Percentiles rank a stretch among this genome's conserved stretches.
phyloP scores from a whole-genome alignment of 495 filamentous ascomycete genomes.

The Aspergillus cavernicola region DNA sequence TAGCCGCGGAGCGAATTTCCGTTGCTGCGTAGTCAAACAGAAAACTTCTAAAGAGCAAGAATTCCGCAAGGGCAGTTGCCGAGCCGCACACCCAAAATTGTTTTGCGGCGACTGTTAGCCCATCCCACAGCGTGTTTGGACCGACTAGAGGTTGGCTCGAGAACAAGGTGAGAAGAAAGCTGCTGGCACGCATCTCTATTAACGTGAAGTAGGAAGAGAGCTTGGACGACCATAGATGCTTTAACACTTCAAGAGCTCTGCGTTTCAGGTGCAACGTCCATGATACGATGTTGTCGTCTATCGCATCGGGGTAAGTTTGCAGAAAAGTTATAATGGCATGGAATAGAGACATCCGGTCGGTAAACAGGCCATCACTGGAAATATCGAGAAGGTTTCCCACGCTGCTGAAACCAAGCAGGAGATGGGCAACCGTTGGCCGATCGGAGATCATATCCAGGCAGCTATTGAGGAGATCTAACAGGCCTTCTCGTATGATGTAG shows the following conservation, averaged over 20 bases:
- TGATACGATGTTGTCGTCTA: constrained; percentile 59
- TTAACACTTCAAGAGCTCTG: constrained; percentile 71
- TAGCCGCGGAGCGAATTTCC: constrained; percentile 74
- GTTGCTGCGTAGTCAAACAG: constrained; percentile 77
- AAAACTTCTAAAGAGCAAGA: constrained; percentile 67
- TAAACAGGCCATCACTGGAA: constrained; percentile 59
- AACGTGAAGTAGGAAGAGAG: constrained; percentile 72
- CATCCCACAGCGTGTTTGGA: constrained; percentile 66
- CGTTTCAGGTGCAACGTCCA: constrained; percentile 72
- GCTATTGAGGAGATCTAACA: constrained; percentile 77
- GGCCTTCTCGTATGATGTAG: constrained; percentile 71
- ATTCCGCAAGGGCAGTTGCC: constrained; percentile 64
- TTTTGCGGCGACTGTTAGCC: constrained; percentile 44
- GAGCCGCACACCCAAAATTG: constrained; percentile 64
- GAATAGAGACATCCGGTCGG: constrained; percentile 67
- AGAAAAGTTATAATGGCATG: constrained; percentile 70
- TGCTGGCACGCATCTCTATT: constrained; percentile 69
- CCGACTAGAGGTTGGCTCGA: constrained; percentile 60
- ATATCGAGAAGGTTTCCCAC: constrained; percentile 62
- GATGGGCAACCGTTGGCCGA: constrained; percentile 79
- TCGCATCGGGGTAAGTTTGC: constrained; percentile 55
- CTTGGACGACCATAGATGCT: constrained; percentile 77
- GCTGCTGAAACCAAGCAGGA: constrained; percentile 84
- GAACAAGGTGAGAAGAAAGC: constrained; percentile 69
- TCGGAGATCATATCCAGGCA: constrained; percentile 68